A percentile compares a stretch with the other conserved stretches of the same genome.
These are phyloP conservation scores for Microdochium paspali DNA, from an alignment of 2,329 filamentous ascomycete species.

Conservation along the genomic window DNA sequence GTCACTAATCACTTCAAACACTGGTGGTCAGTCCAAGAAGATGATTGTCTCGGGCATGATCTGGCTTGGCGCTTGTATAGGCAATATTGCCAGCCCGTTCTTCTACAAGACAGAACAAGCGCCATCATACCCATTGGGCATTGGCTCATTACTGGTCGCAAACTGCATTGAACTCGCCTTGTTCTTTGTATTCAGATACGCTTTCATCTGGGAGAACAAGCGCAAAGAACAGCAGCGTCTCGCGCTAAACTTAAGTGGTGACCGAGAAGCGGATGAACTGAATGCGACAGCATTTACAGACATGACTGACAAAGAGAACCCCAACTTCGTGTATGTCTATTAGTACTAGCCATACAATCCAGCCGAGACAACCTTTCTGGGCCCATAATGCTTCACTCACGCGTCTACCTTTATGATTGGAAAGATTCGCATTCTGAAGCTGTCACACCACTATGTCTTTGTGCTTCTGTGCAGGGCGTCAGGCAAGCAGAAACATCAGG, in stretches of 20 bases:
- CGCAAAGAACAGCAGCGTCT: constrained; percentile 14
- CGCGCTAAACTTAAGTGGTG: constrained; percentile 13
- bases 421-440: no score
- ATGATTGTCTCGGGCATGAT: constrained; percentile 53
- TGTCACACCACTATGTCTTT: no score
- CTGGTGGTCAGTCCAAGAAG: constrained; percentile 50
- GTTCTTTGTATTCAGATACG: constrained; percentile 26
- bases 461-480: no score
- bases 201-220: constrained; percentile 29
- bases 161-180: constrained; percentile 27
- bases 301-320: constrained; percentile 32
- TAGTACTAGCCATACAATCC: no score
- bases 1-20: constrained; percentile 38
- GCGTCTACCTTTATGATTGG: no score
- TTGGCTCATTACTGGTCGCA: constrained; percentile 29
- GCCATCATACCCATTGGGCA: constrained; percentile 28
- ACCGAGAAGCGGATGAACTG: constrained; percentile 14
- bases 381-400: no score
- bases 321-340: constrained; percentile 30
- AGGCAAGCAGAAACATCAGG: no score
- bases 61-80: constrained; percentile 49
- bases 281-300: constrained; percentile 30
- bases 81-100: constrained; percentile 53
- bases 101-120: constrained; percentile 49
- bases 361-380: no score